These are phyloP conservation scores for Colletotrichum sublineola DNA, from an alignment of 2,329 filamentous ascomycete genomes.

Conservation along the genomic window DNA sequence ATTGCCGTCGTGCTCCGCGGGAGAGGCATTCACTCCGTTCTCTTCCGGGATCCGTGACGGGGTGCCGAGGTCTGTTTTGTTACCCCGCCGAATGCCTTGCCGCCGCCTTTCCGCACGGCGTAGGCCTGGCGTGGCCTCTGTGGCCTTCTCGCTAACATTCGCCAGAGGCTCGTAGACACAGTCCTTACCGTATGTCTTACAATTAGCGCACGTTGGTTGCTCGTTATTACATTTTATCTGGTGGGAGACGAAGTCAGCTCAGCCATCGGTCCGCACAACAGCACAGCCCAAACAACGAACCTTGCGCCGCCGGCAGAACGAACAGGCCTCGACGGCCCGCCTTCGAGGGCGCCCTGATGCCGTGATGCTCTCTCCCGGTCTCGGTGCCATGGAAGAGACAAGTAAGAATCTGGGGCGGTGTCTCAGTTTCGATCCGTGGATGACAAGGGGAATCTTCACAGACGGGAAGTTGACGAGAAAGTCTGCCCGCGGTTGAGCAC, in stretches of 20 bases:
- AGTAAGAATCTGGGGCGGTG: not conserved
- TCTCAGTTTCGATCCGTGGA: slow-evolving; percentile 6
- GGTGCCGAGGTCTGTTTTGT: not conserved
- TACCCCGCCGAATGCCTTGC: not conserved
- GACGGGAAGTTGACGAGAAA: not conserved
- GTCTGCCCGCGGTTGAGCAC: slow-evolving; percentile 10
- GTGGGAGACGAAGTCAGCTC: not conserved
- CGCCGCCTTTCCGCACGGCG: slow-evolving; percentile 9
- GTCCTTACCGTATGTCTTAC: slow-evolving; percentile 58
- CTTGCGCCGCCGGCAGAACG: slow-evolving; percentile 50
- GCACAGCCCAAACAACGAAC: slow-evolving; percentile 41
- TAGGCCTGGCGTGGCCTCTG: not conserved
- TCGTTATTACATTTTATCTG: slow-evolving; percentile 65
- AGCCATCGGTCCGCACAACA: not conserved
- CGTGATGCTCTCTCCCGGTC: slow-evolving; percentile 6
- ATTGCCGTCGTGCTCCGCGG: not conserved
- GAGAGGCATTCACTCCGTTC: not conserved
- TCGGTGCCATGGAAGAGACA: slow-evolving; percentile 15
- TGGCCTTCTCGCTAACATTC: slow-evolving; percentile 44
- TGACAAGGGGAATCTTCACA: slow-evolving; percentile 9
- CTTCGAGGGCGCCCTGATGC: slow-evolving; percentile 44
- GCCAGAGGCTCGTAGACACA: slow-evolving; percentile 57
- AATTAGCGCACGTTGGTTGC: slow-evolving; percentile 60
- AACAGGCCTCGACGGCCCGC: slow-evolving; percentile 49
- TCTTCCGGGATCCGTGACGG: not conserved